Evolutionary conservation across 345 rosid genomes (phyloP), one percentile per base, ranked within the genome.

Genomic region (Boechera retrofracta): DNA sequence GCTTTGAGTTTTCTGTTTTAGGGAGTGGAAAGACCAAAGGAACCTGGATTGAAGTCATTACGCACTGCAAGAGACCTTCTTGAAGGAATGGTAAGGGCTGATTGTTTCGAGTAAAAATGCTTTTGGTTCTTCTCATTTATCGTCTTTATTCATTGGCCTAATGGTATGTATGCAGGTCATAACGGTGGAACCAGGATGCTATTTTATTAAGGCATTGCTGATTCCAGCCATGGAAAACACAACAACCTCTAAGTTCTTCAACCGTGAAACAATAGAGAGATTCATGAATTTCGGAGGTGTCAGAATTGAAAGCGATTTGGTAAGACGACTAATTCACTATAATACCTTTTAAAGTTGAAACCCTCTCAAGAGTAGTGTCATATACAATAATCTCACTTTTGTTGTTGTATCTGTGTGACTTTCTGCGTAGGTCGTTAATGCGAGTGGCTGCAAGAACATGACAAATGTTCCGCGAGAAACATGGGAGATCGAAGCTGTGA

Each of bases 171-270:
- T 64, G 58, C 62, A 94, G 98, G 98, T 94, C 41, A 91, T 91
- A 58, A 91, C 98, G 8, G 98, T 91, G 83, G 98, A 94, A 85
- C 98, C 97, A 31, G 97, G 96, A 62, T 94, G 98, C 83, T 94
- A 91, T 77, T 91, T 94, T 80, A 94, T 91, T 18, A 89, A 89
- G 77, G 96, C 94, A 55, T 73, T 94, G 64, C 79, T 90, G 82
- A 53, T 48, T 62, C 96, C 94, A 4, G 98, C 97, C 76, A 78
- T 87, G 85, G 87, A 85, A 33, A 79, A 75, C 49, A 41, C 83
- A 33, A 83, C 39, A 38, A 90, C 91, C 68, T 83, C 88, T 0
- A 86, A 86, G 82, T 90, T 91, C 82, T 90, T 91, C 78, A 87
- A 86, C 66, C 72, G 51, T 31, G 89, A 86, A 77, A 77, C 44